Conservation (phyloP, 2,329 filamentous ascomycete genomes). For the Alternaria ventricosa region DNA sequence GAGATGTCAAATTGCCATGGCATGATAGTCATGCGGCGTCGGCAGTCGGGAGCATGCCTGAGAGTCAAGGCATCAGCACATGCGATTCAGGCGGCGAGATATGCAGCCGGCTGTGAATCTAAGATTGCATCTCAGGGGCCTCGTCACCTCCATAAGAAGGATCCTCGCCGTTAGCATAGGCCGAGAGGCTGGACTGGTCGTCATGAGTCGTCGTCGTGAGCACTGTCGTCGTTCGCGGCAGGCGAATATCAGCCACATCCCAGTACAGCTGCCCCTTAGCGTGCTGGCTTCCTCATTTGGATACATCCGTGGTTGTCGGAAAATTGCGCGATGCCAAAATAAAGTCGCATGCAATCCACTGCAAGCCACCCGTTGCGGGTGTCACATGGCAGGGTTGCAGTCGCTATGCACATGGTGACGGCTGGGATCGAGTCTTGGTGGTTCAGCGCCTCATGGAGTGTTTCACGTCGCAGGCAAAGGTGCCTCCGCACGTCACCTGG, state of each 20-base stretch:
- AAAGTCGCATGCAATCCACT: neutral
- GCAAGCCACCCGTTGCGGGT: constrained; percentile 23
- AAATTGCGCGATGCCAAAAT: constrained; percentile 13
- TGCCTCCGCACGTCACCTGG: neutral
- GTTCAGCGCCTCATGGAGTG: neutral
- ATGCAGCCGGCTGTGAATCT: neutral
- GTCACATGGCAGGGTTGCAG: constrained; percentile 3
- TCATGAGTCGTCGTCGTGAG: constrained; percentile 5
- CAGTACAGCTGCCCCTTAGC: neutral
- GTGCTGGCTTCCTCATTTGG: neutral
- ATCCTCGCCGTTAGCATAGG: neutral
- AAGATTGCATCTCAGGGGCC: constrained; percentile 8
- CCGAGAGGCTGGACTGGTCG: constrained; percentile 8
- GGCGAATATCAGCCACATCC: neutral
- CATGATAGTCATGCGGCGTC: constrained; percentile 5
- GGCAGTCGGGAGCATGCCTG: neutral
- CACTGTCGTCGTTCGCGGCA: constrained; percentile 13
- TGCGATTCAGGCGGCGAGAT: constrained; percentile 1
- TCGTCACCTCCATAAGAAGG: constrained; percentile 3
- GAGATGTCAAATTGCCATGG: neutral
- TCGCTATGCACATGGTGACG: neutral
- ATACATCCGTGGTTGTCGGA: neutral
- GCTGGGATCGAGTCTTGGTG: neutral
- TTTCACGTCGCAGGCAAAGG: constrained; percentile 5
- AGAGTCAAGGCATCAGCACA: neutral